These are phyloP conservation scores for Hanseniaspora gamundiae DNA, from an alignment of 1,139 yeast species.

Conservation along the genomic window DNA sequence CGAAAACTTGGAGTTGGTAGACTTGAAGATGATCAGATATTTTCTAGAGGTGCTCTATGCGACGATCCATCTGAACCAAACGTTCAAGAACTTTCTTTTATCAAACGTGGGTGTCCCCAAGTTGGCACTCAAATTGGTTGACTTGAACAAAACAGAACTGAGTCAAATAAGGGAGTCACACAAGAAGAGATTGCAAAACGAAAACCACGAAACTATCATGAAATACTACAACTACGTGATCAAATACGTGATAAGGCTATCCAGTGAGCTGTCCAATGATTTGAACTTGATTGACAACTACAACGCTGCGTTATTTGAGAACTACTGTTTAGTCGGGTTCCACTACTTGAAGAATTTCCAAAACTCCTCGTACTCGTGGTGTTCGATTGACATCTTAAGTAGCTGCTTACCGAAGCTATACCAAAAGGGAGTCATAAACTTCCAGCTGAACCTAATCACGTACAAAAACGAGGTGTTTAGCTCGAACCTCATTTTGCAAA, in stretches of 20 bases:
- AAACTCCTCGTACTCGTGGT: slow-evolving; percentile 6
- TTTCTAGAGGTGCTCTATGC: slow-evolving; percentile 6
- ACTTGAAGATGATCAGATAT: slow-evolving; percentile 6
- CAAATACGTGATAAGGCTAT: slow-evolving; percentile 5
- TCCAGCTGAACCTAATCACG: background rate
- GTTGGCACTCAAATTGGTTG: background rate
- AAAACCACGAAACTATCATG: background rate
- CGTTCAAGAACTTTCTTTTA: slow-evolving; percentile 1
- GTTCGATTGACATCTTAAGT: slow-evolving; percentile 6
- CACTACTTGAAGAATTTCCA: slow-evolving; percentile 2
- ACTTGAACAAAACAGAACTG: background rate
- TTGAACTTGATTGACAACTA: slow-evolving; percentile 3
- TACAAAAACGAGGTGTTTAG: background rate
- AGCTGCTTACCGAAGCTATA: slow-evolving; percentile 5
- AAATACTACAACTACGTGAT: slow-evolving; percentile 6
- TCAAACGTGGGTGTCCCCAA: background rate
- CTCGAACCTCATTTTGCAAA: background rate
- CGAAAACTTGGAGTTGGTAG: background rate
- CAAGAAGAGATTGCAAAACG: background rate
- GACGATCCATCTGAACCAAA: slow-evolving; percentile 1
- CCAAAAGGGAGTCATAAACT: background rate
- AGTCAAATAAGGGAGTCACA: no score
- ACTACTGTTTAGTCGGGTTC: slow-evolving; percentile 2
- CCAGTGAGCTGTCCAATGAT: slow-evolving; percentile 5
- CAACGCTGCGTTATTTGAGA: background rate